phyloP scores from a whole-genome alignment of 345 rosid genomes.

The Dipteronia sinensis region DNA sequence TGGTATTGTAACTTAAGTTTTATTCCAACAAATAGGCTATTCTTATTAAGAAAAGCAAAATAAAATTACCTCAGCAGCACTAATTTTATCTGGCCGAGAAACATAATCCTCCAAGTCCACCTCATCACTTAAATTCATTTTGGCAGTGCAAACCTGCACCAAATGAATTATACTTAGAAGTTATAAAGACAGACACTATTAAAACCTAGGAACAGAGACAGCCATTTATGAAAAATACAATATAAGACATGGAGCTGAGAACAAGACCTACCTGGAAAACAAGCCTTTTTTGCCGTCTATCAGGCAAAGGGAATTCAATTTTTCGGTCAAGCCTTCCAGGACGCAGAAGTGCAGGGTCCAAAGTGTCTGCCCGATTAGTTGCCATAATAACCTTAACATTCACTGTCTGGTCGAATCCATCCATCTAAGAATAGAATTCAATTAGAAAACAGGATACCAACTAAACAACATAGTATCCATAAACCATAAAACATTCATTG shows the following conservation, averaged over 20 bases:
- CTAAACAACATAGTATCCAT: background rate
- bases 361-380: slow-evolving; percentile 92
- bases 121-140: slow-evolving; percentile 97
- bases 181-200: background rate
- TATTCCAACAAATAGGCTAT: background rate
- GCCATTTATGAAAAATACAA: background rate
- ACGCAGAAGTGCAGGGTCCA: slow-evolving; percentile 98
- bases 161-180: background rate
- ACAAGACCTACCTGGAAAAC: slow-evolving; percentile 82
- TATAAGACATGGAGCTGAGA: background rate
- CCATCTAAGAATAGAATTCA: slow-evolving; percentile 42
- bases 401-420: slow-evolving; percentile 96
- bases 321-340: slow-evolving; percentile 97
- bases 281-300: slow-evolving; percentile 98
- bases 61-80: slow-evolving; percentile 96
- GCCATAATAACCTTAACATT: slow-evolving; percentile 99
- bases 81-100: slow-evolving; percentile 96
- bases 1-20: background rate
- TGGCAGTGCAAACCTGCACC: slow-evolving; percentile 93
- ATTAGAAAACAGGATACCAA: slow-evolving; percentile 7
- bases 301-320: slow-evolving; percentile 95
- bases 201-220: background rate
- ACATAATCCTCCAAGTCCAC: slow-evolving; percentile 99
- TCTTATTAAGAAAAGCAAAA: slow-evolving; percentile 9
- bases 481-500: background rate